Evolutionary conservation across 2,329 filamentous ascomycete genomes (phyloP), one percentile per base, ranked within the genome.

Genomic region (Botryotinia convoluta): DNA sequence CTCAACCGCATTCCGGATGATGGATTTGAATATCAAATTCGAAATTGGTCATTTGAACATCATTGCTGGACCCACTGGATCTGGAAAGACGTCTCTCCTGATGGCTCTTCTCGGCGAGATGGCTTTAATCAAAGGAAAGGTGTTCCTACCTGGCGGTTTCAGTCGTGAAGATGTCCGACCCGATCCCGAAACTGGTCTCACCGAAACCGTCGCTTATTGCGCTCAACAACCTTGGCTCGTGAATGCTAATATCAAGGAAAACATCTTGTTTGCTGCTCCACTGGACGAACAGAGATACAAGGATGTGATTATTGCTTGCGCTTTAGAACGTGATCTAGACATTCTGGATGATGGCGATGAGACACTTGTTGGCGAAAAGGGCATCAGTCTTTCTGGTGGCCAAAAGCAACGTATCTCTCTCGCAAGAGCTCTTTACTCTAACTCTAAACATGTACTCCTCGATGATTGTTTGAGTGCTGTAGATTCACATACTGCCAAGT

Each of bases 101-200:
- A 97, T 99, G 95, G 96, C 95, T 42, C 85, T 99, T 39, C 88
- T 99, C 2, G 96, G 96, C 74, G 96, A 99, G 84, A 99, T 99
- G 96, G 96, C 93, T 0, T 84, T 95, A 69, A 83, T 97, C 37
- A 87, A 91, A 73, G 96, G 96, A 72, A 88, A 87, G 16, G 92
- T 98, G 10, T 94, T 91, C 82, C 88, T 98, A 39, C 96, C 96
- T 77, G 79, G 79, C 71, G 94, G 93, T 61, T 89, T 89, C 75
- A 94, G 93, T 80, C 91, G 96, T 77, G 94, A 97, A 80, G 94
- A 98, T 74, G 87, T 98, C 44, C 91, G 87, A 22, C 87, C 90
- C 10, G 92, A 98, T 81, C 92, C 94, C 3, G 91, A 92, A 74
- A 98, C 95, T 37, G 92, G 92, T 2, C 87, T 98, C 57, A 94